These are phyloP conservation scores for Kwoniella shandongensis DNA, from an alignment of 768 basidiomycete genomes.

Conservation along the genomic window DNA sequence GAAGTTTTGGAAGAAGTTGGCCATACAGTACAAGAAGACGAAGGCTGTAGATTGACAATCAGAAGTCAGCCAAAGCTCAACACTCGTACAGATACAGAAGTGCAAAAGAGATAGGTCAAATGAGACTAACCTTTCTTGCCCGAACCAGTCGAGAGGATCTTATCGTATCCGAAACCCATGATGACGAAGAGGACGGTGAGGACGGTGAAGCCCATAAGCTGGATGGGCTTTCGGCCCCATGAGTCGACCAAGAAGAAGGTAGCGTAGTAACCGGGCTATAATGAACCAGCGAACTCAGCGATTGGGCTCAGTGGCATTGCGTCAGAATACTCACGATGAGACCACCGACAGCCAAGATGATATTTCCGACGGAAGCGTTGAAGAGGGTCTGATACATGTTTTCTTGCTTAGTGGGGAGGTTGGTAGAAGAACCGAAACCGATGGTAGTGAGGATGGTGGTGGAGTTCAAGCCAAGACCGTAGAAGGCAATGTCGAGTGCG, in stretches of 20 bases:
- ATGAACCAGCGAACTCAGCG: too few species aligned
- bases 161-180: conserved; percentile 53
- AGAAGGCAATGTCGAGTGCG: conserved; percentile 72
- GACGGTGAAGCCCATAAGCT: conserved; percentile 48
- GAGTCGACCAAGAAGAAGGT: conserved; percentile 51
- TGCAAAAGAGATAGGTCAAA: neutral
- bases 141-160: conserved; percentile 38
- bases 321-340: conserved; percentile 34
- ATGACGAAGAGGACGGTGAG: conserved; percentile 25
- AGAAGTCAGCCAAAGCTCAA: neutral
- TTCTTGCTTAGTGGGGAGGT: conserved; percentile 35
- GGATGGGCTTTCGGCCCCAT: conserved; percentile 54
- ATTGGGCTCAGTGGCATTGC: too few species aligned
- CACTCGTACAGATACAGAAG: neutral
- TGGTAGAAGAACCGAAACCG: conserved; percentile 61
- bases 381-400: conserved; percentile 46
- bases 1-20: conserved; percentile 55
- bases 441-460: conserved; percentile 72
- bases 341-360: conserved; percentile 53
- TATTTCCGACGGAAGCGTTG: conserved; percentile 53
- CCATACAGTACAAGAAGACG: conserved; percentile 53
- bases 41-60: conserved; percentile 11
- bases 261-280: conserved; percentile 52
- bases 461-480: conserved; percentile 83
- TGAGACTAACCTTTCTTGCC: conserved; percentile 46